phyloP scores from a whole-genome alignment of 225 moss, liverwort and hornwort species.

The Polytrichum formosum region DNA sequence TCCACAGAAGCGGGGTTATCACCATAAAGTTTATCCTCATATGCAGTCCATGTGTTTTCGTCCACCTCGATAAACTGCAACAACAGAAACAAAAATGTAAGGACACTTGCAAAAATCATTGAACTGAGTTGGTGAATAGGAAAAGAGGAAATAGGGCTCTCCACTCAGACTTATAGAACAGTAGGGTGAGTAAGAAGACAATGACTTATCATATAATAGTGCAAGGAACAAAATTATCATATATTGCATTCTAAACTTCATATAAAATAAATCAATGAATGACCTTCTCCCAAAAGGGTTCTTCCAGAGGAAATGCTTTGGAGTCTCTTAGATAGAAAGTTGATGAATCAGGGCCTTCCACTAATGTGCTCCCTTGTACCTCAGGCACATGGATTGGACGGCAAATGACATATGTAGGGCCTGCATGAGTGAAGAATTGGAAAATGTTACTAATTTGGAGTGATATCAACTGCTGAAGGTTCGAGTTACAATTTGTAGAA shows the following conservation, averaged over 20 bases:
- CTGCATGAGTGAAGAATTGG: slow-evolving; percentile 7
- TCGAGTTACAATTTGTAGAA: too few relatives aligned
- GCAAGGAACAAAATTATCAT: too few relatives aligned
- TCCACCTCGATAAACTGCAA: slow-evolving; percentile 27
- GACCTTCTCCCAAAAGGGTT: slow-evolving; percentile 20
- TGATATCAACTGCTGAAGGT: too few relatives aligned
- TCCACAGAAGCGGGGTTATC: slow-evolving; percentile 42
- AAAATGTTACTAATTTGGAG: too few relatives aligned
- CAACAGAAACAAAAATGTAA: not conserved
- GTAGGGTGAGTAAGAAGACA: too few relatives aligned
- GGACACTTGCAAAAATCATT: too few relatives aligned
- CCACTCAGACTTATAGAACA: too few relatives aligned
- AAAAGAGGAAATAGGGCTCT: too few relatives aligned
- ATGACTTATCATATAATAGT: too few relatives aligned
- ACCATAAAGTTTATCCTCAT: slow-evolving; percentile 23
- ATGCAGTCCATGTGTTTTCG: slow-evolving; percentile 29
- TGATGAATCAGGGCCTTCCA: slow-evolving; percentile 13
- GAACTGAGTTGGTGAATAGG: too few relatives aligned
- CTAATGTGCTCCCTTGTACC: slow-evolving; percentile 24
- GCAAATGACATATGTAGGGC: slow-evolving; percentile 23
- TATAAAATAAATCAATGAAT: not conserved
- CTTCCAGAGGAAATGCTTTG: slow-evolving; percentile 25
- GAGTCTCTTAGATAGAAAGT: slow-evolving; percentile 27
- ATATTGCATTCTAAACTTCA: too few relatives aligned
- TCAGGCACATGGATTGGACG: slow-evolving; percentile 24